Conservation (phyloP, 164 flowering plant species). For the Annona cherimola region DNA sequence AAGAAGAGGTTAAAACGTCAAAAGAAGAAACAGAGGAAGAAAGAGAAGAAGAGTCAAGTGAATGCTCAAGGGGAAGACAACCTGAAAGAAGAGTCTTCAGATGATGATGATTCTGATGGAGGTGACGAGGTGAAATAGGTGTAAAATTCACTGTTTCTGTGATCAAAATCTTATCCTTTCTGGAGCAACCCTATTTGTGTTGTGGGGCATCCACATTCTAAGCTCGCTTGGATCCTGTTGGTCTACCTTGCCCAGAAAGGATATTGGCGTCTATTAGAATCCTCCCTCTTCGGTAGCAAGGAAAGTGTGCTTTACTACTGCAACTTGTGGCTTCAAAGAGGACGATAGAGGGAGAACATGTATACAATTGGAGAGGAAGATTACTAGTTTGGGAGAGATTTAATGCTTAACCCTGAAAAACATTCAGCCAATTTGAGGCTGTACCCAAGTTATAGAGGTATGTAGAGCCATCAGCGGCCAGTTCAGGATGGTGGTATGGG, state of each 20-base stretch:
- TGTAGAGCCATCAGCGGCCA: no score
- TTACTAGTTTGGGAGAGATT: no score
- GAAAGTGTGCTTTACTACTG: not conserved
- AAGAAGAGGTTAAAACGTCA: slow-evolving; percentile 92
- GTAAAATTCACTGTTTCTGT: not conserved
- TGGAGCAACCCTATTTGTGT: not conserved
- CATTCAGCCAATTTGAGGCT: no score
- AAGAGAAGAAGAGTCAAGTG: slow-evolving; percentile 45
- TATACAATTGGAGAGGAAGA: no score
- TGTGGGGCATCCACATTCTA: not conserved
- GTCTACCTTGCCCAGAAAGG: not conserved
- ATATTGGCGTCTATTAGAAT: not conserved
- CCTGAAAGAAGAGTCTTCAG: slow-evolving; percentile 45
- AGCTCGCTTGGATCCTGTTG: not conserved
- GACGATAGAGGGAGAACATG: not conserved
- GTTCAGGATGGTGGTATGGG: no score
- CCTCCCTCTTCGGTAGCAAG: not conserved
- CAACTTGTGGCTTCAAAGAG: not conserved
- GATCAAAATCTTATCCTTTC: not conserved
- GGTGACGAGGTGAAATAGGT: slow-evolving; percentile 22
- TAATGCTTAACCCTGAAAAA: no score
- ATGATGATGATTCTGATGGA: slow-evolving; percentile 45
- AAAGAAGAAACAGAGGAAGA: slow-evolving; percentile 77
- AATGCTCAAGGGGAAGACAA: slow-evolving; percentile 35
- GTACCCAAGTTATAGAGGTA: no score